These are phyloP conservation scores for Pseudonitzschia multiseries DNA, from an alignment of 108 stramenopile species.

Conservation along the genomic window DNA sequence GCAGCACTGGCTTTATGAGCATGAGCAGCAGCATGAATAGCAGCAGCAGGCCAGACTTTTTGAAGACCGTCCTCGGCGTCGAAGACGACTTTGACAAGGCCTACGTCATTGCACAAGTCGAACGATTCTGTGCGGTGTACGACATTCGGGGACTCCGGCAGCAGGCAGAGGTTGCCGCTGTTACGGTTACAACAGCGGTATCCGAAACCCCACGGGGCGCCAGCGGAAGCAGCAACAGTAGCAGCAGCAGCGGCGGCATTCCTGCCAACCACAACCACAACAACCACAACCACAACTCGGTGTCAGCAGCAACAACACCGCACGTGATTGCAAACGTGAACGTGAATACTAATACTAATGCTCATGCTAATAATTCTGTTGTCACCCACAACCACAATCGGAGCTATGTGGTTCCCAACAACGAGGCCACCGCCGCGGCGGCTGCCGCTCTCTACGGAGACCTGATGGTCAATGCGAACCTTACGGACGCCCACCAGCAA, in stretches of 20 bases:
- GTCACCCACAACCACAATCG: neutral
- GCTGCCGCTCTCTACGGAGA: slow-evolving; percentile 13
- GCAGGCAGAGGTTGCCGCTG: slow-evolving; percentile 27
- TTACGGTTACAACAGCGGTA: too few relatives aligned
- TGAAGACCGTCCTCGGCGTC: slow-evolving; percentile 59
- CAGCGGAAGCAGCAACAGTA: slow-evolving; percentile 19
- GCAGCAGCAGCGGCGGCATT: neutral
- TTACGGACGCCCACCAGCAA: neutral
- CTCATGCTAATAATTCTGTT: too few relatives aligned
- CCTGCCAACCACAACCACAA: neutral
- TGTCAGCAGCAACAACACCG: neutral
- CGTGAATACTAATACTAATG: too few relatives aligned
- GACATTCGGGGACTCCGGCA: slow-evolving; percentile 49
- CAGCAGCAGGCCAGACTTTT: slow-evolving; percentile 57
- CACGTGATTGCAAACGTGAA: too few relatives aligned
- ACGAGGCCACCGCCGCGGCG: slow-evolving; percentile 21
- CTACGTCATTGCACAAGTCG: slow-evolving; percentile 73
- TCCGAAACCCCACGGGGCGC: too few relatives aligned
- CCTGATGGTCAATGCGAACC: neutral
- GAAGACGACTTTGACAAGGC: slow-evolving; percentile 76
- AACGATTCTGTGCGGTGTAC: slow-evolving; percentile 71
- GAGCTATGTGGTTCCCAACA: neutral
- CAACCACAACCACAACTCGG: neutral
- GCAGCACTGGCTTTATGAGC: too few relatives aligned
- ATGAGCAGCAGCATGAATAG: too few relatives aligned